Evolutionary conservation across 2,329 filamentous ascomycete species (phyloP), one percentile per base, ranked within the genome.

Genomic region (Rutstroemia sp.): DNA sequence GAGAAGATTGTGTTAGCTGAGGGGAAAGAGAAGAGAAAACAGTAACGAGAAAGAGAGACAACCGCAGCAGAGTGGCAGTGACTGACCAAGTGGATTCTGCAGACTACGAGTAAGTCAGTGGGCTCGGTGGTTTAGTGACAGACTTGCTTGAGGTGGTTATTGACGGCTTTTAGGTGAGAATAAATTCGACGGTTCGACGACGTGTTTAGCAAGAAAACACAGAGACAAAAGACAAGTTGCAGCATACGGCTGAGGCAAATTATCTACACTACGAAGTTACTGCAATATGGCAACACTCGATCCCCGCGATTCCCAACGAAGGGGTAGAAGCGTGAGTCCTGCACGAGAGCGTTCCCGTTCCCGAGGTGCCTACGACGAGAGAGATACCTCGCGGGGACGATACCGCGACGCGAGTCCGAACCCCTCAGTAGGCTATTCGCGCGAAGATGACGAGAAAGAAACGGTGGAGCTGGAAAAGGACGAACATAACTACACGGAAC

Each of bases 301-400:
- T 57, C 67, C 67, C 16, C 61, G 64, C 56, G 64, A 66, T 51
- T 63, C 59, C 39, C 63, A 61, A n/a, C 52, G 61, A 10, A 56
- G 64, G 42, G 64, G 61, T 12, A 61, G 67, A 16, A 67, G 64
- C 42, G 65, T 63, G 48, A 66, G 63, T 9, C 67, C 67, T 25
- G 67, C 67, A 4, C 53, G 67, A 10, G 64, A 66, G 27, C 54
- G 60, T 38, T 66, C 64, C 2, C 54, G 61, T 36, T 60, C 60
- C 3, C 48, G 64, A 25, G 58, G 58, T n/a, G 60, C 61, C 2
- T 45, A 54, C 23, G 54, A 55, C 23, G 54, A 59, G 36, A 45
- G 52, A 25, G 56, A 55, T 40, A 58, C 50, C 2, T 56, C 39
- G 25, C 38, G 58, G 30, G 59, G 59, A 21, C 48, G 62, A 47